Evolutionary conservation across 176 grass and related monocot species (phyloP), one percentile per base, ranked within the genome.

Genomic region (Cenchrus purpureus): DNA sequence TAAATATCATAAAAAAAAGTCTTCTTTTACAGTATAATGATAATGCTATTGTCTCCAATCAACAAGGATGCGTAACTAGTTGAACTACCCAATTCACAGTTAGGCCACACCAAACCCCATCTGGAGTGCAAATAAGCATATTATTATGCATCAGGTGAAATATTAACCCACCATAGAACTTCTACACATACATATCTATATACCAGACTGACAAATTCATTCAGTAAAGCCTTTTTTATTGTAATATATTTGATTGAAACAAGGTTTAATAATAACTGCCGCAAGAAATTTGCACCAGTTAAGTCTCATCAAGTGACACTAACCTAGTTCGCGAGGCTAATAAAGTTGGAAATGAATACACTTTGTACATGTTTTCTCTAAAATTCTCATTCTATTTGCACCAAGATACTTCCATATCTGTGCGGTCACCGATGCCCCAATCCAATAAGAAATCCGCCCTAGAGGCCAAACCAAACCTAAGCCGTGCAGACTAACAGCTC

Each of bases 21-120:
- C 32, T 25, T 44, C 48, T 51, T 49, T 64, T 65, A 12, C 0
- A 15, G 10, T 4, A 50, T 66, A 28, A 6, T 12, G 10, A 67
- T 46, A 8, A 57, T 54, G 65, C 19, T 44, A 32, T 19, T 56
- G 54, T 15, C 29, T 75, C 57, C 3, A 60, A 83, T 67, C 43
- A 83, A 78, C 64, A 78, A 59, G 40, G 48, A 71, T 77, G 32
- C 11, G 81, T 63, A 34, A 17, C 16, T 22, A 40, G 66, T 55
- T 55, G 46, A 65, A 28, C 9, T 28, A 58, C 22, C 19, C 7
- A 77, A 66, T 58, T 50, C 67, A 52, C n/a, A 79, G 71, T 17
- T 31, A 73, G 3, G 67, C 37, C 50, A 10, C 29, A 74, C 65
- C 44, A 61, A 44, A 60, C 58, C 10, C n/a, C 52, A 8, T 22